A percentile compares a stretch with the other conserved stretches of the same genome.
These are phyloP conservation scores for Fusarium sp. DNA, from an alignment of 2,329 filamentous ascomycete genomes.

Conservation along the genomic window DNA sequence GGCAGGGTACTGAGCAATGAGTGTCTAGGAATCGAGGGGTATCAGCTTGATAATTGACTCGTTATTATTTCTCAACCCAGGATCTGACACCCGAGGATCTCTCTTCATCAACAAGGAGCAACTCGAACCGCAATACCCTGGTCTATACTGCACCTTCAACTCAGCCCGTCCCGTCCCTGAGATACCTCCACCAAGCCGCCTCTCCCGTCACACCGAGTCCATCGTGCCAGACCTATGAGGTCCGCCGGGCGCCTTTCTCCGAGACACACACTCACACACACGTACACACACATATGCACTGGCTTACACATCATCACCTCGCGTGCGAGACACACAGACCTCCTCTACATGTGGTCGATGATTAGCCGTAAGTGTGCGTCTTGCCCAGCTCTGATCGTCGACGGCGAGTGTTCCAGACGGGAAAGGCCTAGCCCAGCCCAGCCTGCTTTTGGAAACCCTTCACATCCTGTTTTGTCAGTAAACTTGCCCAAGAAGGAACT, in stretches of 20 bases:
- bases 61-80: neutral
- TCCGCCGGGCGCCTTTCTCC: neutral
- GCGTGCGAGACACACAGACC: conserved; percentile 4
- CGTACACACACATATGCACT: neutral
- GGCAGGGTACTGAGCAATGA: neutral
- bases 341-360: neutral
- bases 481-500: neutral
- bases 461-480: neutral
- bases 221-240: neutral
- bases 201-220: neutral
- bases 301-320: neutral
- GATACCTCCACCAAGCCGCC: neutral
- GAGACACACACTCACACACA: neutral
- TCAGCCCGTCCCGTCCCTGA: conserved; percentile 2
- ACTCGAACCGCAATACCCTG: neutral
- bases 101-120: neutral
- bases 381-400: neutral
- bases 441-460: neutral
- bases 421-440: neutral
- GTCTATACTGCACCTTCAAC: neutral
- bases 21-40: neutral
- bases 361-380: neutral
- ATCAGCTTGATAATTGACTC: neutral
- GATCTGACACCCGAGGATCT: too few species aligned
- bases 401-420: neutral